phyloP scores from a whole-genome alignment of 306 rosid species.

The Castanea crenata region DNA sequence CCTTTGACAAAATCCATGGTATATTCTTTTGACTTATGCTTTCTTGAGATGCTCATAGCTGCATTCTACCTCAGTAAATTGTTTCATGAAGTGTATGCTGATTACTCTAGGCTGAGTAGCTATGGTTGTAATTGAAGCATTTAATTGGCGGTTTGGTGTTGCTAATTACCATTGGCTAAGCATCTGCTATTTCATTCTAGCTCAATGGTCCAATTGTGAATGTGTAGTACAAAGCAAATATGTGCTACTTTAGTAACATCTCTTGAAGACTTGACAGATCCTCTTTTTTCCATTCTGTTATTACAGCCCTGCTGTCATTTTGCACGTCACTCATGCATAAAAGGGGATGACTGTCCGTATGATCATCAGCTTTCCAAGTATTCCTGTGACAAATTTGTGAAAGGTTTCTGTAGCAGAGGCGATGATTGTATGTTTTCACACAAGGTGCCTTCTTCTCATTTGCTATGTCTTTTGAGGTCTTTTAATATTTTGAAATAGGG shows the following conservation, averaged over 20 bases:
- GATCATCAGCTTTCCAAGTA: conserved; percentile 85
- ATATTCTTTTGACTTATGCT: conserved; percentile 12
- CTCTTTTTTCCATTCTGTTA: conserved; percentile 22
- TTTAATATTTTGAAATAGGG: not conserved
- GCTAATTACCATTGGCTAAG: not conserved
- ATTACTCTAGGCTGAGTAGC: not conserved
- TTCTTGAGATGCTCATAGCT: not conserved
- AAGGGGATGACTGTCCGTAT: conserved; percentile 86
- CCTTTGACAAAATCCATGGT: conserved; percentile 81
- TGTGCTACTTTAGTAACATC: not conserved
- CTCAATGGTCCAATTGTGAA: not conserved
- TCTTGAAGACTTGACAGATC: not conserved
- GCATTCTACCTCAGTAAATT: not conserved
- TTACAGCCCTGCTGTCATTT: conserved; percentile 78
- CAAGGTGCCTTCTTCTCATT: conserved; percentile 50
- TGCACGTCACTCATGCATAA: conserved; percentile 78
- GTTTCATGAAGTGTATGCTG: not conserved
- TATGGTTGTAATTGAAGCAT: not conserved
- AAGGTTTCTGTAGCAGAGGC: conserved; percentile 74
- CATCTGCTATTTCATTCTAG: not conserved
- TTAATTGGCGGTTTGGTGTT: not conserved
- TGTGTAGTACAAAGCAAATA: not conserved
- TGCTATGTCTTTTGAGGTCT: not conserved
- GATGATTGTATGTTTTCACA: conserved; percentile 72
- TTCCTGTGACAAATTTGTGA: conserved; percentile 63